Evolutionary conservation across 1,139 yeast species (phyloP), one percentile per base, ranked within the genome.

Genomic region (Yueomyces sp.): DNA sequence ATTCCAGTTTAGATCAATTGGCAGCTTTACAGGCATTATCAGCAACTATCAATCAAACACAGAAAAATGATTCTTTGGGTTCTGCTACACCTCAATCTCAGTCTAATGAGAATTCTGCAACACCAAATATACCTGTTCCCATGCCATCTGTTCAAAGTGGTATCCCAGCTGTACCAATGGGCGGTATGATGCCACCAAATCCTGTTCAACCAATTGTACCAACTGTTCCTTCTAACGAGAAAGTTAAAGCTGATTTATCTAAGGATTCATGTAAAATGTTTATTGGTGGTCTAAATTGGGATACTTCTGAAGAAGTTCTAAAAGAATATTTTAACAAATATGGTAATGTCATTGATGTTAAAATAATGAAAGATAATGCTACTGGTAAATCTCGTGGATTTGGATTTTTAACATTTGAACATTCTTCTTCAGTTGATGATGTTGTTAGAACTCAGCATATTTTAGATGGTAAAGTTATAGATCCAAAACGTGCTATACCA

Each of bases 211-310:
- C 25, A 12, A 27, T 33, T 27, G 39, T 38, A 12, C 44, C 41
- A 41, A 19, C 35, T 2, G n/a, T 4, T 33, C 19, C 35, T 6
- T 9, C 35, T 4, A 11, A 9, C 39, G 27, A 46, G 28, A 56
- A 52, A 28, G 55, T 57, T n/a, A 66, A 57, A 45, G 72, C 70
- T 19, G 69, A 66, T 46, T 54, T 67, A 33, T 63, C 67, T 33
- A 65, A 81, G 59, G 75, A 73, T 52, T 74, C 75, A 48, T 95
- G 96, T 45, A 91, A 91, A 60, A 87, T 93, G 96, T 91, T 91
- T 60, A 79, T 91, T 61, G 99, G 99, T 51, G 99, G 99, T 42
- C 76, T 91, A 53, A 93, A 91, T 57, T 91, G 98, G 98, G 98
- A 91, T 57, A 91, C 99, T 29, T 81, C 94, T 6, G 98, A 91